phyloP scores from a whole-genome alignment of 176 grass and related monocot species.

The Coix lacrymajobi region DNA sequence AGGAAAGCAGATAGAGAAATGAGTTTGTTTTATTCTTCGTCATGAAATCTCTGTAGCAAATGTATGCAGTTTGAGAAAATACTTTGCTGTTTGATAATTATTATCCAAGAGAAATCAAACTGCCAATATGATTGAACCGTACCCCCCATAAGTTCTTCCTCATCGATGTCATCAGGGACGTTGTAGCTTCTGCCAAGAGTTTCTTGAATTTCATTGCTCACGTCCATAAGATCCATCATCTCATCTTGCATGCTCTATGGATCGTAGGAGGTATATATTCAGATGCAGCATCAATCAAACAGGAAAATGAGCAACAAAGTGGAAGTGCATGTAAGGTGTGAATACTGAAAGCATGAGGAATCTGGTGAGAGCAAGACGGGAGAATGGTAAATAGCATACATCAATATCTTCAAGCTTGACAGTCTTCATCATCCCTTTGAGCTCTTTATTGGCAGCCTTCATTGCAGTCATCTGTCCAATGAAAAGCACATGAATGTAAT shows the following conservation, averaged over 20 bases:
- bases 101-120: not conserved
- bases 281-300: not conserved
- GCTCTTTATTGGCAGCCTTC: slow-evolving; percentile 93
- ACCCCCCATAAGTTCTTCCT: slow-evolving; percentile 97
- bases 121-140: not conserved
- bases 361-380: not conserved
- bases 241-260: slow-evolving; percentile 97
- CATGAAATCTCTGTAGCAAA: not conserved
- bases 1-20: slow-evolving; percentile 1
- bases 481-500: not conserved
- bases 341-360: not conserved
- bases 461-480: slow-evolving; percentile 76
- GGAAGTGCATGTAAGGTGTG: not conserved
- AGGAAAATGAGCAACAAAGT: not conserved
- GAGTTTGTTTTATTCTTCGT: not conserved
- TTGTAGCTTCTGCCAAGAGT: slow-evolving; percentile 94
- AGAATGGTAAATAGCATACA: slow-evolving; percentile 37
- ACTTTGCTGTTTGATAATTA: not conserved
- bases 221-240: slow-evolving; percentile 99
- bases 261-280: not conserved
- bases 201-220: slow-evolving; percentile 97
- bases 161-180: slow-evolving; percentile 90
- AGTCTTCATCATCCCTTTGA: slow-evolving; percentile 99
- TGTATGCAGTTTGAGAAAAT: not conserved
- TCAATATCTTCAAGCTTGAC: slow-evolving; percentile 92